These are phyloP conservation scores for Zygnema cylindricum DNA, from an alignment of 139 green algal genomes.

Conservation along the genomic window DNA sequence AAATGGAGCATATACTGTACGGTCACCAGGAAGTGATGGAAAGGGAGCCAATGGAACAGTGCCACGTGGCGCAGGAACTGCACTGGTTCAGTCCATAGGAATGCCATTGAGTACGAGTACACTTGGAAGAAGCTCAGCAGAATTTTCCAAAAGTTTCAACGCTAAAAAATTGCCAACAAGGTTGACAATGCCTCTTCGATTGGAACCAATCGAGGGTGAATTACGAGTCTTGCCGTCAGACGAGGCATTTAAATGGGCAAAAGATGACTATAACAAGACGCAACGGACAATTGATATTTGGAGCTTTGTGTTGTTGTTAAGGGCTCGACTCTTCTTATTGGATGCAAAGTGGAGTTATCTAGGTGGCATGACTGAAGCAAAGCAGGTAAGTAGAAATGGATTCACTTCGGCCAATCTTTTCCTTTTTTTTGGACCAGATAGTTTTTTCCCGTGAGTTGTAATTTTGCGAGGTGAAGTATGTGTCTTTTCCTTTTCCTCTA, in stretches of 20 bases:
- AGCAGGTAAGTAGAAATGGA: conserved; percentile 44
- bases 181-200: background rate
- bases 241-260: conserved; percentile 71
- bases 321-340: conserved; percentile 78
- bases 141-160: background rate
- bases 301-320: conserved; percentile 80
- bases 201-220: background rate
- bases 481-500: no score
- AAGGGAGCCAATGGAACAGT: no score
- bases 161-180: background rate
- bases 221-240: conserved; percentile 27
- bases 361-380: conserved; percentile 73
- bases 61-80: background rate
- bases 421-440: no score
- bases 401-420: background rate
- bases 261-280: conserved; percentile 77
- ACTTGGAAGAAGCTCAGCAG: background rate
- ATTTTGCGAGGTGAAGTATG: no score
- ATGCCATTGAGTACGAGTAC: background rate
- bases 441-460: no score
- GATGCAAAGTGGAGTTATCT: conserved; percentile 83
- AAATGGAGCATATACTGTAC: no score
- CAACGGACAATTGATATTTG: conserved; percentile 81
- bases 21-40: no score
- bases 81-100: background rate